Base-by-base conservation (phyloP, 805 yeast species). In the Hanseniaspora vineae region DNA sequence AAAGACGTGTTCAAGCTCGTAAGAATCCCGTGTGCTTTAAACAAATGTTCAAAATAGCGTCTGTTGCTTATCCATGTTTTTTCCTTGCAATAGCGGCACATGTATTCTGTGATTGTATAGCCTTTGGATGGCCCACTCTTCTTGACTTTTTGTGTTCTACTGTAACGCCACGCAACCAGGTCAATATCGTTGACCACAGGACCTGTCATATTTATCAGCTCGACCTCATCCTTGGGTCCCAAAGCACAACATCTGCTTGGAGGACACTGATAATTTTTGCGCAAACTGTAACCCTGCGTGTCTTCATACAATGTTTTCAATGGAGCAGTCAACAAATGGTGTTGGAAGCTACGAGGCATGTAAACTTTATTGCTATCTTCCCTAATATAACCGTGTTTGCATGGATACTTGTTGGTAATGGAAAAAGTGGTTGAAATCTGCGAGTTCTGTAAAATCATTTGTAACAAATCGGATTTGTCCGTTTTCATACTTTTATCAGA, bases 1-100 rank as follows among this genome's bases (percentile, higher is more conserved):
- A 39, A 44, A 20, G 18, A 20, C 10, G 51, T 42, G 12, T 33
- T 50, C 6, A 49, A 15, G 20, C 46, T 44, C 4, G 58, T 51
- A 40, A 52, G 44, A 10, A 57, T 53, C 1, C 61, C 61, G 44
- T 57, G 61, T 2, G 57, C 57, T 9, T 46, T 46, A 39, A 56
- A 54, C 20, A 57, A 39, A 47, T 57, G 61, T 43, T 50, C 46
- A 39, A 56, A 54, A 18, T 48, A 54, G 15, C 29, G 20, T 4
- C 29, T 17, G 14, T 44, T 44, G 9, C 35, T 18, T 2, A 57
- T 44, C 61, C 61, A 57, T 42, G 56, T 56, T 12, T 48, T 48
- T 6, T 58, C 59, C 35, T 53, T 51, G 43, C 61, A 57, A 32
- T 51, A 50, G 35, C 59, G 42, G 33, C 59, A 56, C 46, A 57